Conservation (phyloP, 2,329 filamentous ascomycete species). For the Botrytis pseudocinerea region DNA sequence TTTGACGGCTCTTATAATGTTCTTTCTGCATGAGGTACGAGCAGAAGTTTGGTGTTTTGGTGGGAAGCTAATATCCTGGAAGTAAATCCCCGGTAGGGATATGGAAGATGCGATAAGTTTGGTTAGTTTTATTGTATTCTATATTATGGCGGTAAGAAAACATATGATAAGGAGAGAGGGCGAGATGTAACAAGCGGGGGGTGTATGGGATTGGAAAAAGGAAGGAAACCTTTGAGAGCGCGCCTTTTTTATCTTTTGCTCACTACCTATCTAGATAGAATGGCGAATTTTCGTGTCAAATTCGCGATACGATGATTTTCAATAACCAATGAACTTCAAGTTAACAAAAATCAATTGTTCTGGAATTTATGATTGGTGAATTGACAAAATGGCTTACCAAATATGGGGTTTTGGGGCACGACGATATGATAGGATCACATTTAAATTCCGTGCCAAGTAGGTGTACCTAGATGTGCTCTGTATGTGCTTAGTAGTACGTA, state of each 20-base stretch:
- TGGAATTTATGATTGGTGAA: neutral
- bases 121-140: constrained; percentile 15
- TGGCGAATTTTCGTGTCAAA: constrained; percentile 15
- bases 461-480: neutral
- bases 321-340: neutral
- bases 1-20: constrained; percentile 25
- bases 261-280: neutral
- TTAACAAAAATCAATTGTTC: neutral
- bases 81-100: neutral
- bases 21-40: constrained; percentile 16
- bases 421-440: neutral
- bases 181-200: neutral
- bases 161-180: neutral
- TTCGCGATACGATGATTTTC: neutral
- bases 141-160: constrained; percentile 11
- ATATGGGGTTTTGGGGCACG: neutral
- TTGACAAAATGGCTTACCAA: neutral
- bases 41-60: constrained; percentile 22
- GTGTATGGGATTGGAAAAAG: neutral
- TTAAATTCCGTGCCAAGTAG: neutral
- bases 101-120: neutral
- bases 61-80: constrained; percentile 11
- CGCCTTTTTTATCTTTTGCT: neutral
- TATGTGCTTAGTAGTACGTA: neutral
- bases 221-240: neutral